phyloP scores from a whole-genome alignment of 2,329 filamentous ascomycete genomes.

The Helminthosporium solani region DNA sequence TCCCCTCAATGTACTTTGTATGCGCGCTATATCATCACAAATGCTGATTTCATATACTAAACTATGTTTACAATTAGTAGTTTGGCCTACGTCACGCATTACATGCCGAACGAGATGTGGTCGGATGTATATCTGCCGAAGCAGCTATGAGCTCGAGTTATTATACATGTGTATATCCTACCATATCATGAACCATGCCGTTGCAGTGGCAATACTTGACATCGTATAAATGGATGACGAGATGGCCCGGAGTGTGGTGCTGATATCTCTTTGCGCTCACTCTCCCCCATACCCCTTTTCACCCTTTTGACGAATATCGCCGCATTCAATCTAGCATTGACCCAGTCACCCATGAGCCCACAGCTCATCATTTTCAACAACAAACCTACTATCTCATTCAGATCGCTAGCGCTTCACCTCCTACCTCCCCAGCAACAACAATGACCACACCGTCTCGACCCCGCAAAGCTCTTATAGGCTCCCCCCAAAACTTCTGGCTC shows the following conservation, averaged over 20 bases:
- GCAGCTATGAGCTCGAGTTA: neutral
- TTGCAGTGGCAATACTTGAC: neutral
- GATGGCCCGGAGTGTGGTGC: too few relatives aligned
- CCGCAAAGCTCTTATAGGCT: constrained; percentile 46
- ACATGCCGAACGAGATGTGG: neutral
- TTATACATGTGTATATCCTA: neutral
- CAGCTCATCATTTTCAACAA: too few relatives aligned
- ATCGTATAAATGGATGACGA: too few relatives aligned
- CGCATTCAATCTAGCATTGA: too few relatives aligned
- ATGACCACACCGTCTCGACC: neutral
- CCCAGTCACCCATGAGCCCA: too few relatives aligned
- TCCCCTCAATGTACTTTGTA: too few relatives aligned
- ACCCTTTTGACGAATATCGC: too few relatives aligned
- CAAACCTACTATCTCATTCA: neutral
- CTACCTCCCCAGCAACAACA: constrained; percentile 1
- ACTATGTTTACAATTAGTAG: too few relatives aligned
- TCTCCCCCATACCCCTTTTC: too few relatives aligned
- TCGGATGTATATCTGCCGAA: neutral
- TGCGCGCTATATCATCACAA: too few relatives aligned
- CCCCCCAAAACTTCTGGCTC: constrained; percentile 47
- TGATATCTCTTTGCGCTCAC: too few relatives aligned
- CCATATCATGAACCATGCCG: constrained; percentile 10
- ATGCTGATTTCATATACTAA: too few relatives aligned
- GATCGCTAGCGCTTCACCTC: neutral
- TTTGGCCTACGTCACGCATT: neutral